Percentiles rank a stretch among this genome's conserved stretches.
These are phyloP conservation scores for Tulasnella sp. DNA, from an alignment of 768 basidiomycete genomes.

Conservation along the genomic window DNA sequence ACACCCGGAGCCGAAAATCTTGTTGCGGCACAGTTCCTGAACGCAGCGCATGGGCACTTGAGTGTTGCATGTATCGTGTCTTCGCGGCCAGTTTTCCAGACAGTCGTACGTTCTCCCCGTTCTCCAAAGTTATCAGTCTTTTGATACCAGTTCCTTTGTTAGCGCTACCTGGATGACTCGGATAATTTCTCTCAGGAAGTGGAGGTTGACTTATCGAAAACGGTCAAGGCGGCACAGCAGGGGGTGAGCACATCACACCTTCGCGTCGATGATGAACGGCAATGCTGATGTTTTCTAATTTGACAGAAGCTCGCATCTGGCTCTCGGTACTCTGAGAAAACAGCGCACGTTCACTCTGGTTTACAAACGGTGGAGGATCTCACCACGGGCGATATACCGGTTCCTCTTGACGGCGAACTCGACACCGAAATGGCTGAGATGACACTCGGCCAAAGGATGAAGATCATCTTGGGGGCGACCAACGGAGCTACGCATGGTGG, in stretches of 20 bases:
- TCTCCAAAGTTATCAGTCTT: not conserved
- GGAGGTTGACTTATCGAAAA: not conserved
- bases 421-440: slow-evolving; percentile 84
- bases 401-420: slow-evolving; percentile 52
- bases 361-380: slow-evolving; percentile 50
- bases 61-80: slow-evolving; percentile 45
- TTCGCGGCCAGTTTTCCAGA: slow-evolving; percentile 47
- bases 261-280: too few species aligned
- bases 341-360: slow-evolving; percentile 44
- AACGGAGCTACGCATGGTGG: not conserved
- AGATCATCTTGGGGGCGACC: slow-evolving; percentile 39
- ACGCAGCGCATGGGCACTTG: slow-evolving; percentile 34
- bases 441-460: slow-evolving; percentile 81
- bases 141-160: not conserved
- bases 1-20: slow-evolving; percentile 29
- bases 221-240: not conserved
- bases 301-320: not conserved
- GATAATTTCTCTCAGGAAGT: slow-evolving; percentile 46
- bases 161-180: slow-evolving; percentile 47
- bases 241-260: not conserved
- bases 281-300: not conserved
- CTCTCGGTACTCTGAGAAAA: slow-evolving; percentile 4
- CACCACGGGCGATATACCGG: slow-evolving; percentile 39
- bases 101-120: slow-evolving; percentile 38
- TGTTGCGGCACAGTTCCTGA: slow-evolving; percentile 39